Conservation (phyloP, 2,329 filamentous ascomycete species). For the Passalora sequoiae region DNA sequence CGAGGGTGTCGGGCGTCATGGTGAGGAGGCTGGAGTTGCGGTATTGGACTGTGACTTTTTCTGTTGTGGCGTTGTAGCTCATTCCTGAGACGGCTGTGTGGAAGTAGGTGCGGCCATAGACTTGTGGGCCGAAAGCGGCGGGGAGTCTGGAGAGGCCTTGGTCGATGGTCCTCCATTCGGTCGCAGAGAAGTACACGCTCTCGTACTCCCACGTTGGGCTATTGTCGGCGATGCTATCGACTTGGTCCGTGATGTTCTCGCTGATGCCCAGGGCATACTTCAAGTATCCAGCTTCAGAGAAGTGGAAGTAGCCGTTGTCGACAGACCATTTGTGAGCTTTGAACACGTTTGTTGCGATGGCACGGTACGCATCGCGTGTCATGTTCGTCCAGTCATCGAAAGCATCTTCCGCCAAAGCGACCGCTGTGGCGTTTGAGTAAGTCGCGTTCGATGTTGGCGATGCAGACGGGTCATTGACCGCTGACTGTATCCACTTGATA, state of each 20-base stretch:
- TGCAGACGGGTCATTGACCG: constrained; percentile 49
- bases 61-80: constrained; percentile 46
- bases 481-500: constrained; percentile 58
- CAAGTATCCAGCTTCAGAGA: constrained; percentile 61
- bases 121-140: constrained; percentile 56
- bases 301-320: constrained; percentile 55
- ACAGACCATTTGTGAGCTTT: constrained; percentile 51
- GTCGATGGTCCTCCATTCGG: constrained; percentile 61
- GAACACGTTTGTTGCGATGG: constrained; percentile 44
- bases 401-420: constrained; percentile 37
- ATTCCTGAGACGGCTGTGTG: constrained; percentile 55
- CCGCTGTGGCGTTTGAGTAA: constrained; percentile 34
- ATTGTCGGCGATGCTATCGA: constrained; percentile 40
- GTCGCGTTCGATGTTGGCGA: constrained; percentile 32
- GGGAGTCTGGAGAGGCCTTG: constrained; percentile 57
- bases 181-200: constrained; percentile 55
- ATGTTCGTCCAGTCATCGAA: constrained; percentile 37
- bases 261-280: constrained; percentile 53
- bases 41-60: constrained; percentile 57
- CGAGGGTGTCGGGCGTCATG: constrained; percentile 42
- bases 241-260: constrained; percentile 53
- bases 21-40: constrained; percentile 44
- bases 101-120: constrained; percentile 54
- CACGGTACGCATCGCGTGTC: constrained; percentile 27
- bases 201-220: constrained; percentile 54